Base-by-base conservation (phyloP, 768 basidiomycete species). In the Suillus subaureus region DNA sequence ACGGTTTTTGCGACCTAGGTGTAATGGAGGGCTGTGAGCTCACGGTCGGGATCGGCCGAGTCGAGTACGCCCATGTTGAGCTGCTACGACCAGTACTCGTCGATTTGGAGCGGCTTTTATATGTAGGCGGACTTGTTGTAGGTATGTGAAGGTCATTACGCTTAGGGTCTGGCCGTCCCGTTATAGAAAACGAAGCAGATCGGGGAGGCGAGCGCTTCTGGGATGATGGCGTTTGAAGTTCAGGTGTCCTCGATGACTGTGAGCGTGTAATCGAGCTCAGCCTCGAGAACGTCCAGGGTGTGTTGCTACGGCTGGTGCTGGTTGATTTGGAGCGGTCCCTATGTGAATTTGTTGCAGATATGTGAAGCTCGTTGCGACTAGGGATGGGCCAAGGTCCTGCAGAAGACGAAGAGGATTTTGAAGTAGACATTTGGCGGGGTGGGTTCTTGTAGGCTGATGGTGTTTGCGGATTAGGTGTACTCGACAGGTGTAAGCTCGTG, bases 131-230 rank as follows among this genome's bases (percentile, higher is more conserved):
- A 58, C 69, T 79, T 61, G 71, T 70, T 69, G 78, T 68, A 13
- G 77, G 64, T 13, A 70, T 70, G 70, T 78, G 79, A 39, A 69
- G 71, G 18, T 76, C 75, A n/a, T 62, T 68, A 56, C 72, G 78
- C 43, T 70, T 70, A 26, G 74, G 76, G 57, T 71, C 70, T 43
- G 76, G 70, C 75, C 73, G 70, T 4, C 69, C 68, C 13, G 12
- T 12, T 26, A 62, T 33, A 18, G 76, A 67, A 55, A 76, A 61
- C 61, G 65, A 68, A 56, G 66, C 67, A 66, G 67, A 70, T 73
- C 79, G 55, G 11, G 33, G n/a, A 69, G 74, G 73, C 47, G 73
- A 61, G 1, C 68, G 68, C 52, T 66, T 35, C n/a, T 72, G 64
- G 51, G 68, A 65, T 7, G 71, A 68, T 15, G 77, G 70, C 37